These are phyloP conservation scores for Salvia hispanica DNA, from an alignment of 257 asterid species.

Conservation along the genomic window DNA sequence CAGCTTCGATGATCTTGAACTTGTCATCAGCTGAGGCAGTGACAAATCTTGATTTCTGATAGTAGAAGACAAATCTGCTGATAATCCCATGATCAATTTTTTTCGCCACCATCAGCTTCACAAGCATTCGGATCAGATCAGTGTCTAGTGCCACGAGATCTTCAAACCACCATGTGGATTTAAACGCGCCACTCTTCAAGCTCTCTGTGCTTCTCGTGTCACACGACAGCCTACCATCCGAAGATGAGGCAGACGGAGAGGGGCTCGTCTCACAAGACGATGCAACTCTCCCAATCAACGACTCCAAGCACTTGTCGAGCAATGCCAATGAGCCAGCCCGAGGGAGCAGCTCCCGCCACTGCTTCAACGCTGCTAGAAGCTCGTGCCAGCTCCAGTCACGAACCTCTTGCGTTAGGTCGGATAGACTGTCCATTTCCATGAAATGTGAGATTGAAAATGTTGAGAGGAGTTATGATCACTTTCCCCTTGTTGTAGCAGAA, in stretches of 20 bases:
- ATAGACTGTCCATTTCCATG: conserved; percentile 70
- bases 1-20: conserved; percentile 46
- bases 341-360: conserved; percentile 51
- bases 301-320: conserved; percentile 53
- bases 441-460: conserved; percentile 48
- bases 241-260: conserved; percentile 69
- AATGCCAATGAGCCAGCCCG: conserved; percentile 41
- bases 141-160: conserved; percentile 51
- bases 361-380: conserved; percentile 58
- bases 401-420: conserved; percentile 53
- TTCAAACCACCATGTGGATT: conserved; percentile 90
- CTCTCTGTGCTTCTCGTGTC: conserved; percentile 84
- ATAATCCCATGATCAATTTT: conserved; percentile 55
- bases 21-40: conserved; percentile 44
- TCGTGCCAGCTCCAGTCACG: conserved; percentile 82
- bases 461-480: conserved; percentile 51
- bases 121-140: conserved; percentile 38
- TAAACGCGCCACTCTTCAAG: conserved; percentile 46
- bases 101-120: conserved; percentile 48
- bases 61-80: conserved; percentile 65
- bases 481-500: conserved; percentile 69
- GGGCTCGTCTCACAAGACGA: conserved; percentile 70
- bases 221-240: conserved; percentile 70
- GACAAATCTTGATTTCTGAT: conserved; percentile 62
- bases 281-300: conserved; percentile 49